Conservation (phyloP, 2,329 filamentous ascomycete genomes). For the Colletotrichum falcatum region DNA sequence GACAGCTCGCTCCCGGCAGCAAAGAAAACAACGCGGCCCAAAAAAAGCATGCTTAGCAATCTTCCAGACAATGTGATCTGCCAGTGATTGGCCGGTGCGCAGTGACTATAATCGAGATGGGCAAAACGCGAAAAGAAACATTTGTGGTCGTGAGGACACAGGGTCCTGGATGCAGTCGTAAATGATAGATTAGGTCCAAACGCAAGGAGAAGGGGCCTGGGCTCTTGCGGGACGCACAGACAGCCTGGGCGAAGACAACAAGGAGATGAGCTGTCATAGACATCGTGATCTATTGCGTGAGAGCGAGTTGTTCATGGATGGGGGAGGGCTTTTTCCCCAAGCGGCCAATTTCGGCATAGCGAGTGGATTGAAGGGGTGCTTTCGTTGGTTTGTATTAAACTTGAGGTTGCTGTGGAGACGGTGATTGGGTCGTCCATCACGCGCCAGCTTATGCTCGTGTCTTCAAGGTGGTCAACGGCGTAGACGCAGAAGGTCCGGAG, state of each 20-base stretch:
- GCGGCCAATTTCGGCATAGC: slow-evolving; percentile 29
- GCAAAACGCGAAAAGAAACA: slow-evolving; percentile 23
- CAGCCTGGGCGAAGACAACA: slow-evolving; percentile 34
- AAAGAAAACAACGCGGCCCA: neutral
- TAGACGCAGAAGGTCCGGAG: slow-evolving; percentile 51
- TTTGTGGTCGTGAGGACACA: slow-evolving; percentile 33
- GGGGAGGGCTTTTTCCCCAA: slow-evolving; percentile 22
- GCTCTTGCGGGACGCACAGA: slow-evolving; percentile 19
- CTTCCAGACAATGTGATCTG: slow-evolving; percentile 1
- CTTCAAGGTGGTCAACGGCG: slow-evolving; percentile 52
- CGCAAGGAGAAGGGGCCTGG: slow-evolving; percentile 30
- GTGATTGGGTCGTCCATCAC: slow-evolving; percentile 5
- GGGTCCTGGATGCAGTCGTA: slow-evolving; percentile 39
- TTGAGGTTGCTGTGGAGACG: slow-evolving; percentile 31
- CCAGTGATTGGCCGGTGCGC: neutral
- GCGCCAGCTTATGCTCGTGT: slow-evolving; percentile 50
- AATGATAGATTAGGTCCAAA: slow-evolving; percentile 31
- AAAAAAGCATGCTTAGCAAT: slow-evolving; percentile 15
- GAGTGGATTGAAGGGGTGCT: slow-evolving; percentile 35
- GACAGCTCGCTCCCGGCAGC: slow-evolving; percentile 25
- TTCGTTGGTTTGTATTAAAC: slow-evolving; percentile 35
- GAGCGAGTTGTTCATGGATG: slow-evolving; percentile 41
- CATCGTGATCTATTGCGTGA: slow-evolving; percentile 43
- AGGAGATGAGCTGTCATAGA: slow-evolving; percentile 42
- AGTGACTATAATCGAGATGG: slow-evolving; percentile 20